phyloP scores from a whole-genome alignment of 1,284 basidiomycete genomes.

The Tilletia indica region DNA sequence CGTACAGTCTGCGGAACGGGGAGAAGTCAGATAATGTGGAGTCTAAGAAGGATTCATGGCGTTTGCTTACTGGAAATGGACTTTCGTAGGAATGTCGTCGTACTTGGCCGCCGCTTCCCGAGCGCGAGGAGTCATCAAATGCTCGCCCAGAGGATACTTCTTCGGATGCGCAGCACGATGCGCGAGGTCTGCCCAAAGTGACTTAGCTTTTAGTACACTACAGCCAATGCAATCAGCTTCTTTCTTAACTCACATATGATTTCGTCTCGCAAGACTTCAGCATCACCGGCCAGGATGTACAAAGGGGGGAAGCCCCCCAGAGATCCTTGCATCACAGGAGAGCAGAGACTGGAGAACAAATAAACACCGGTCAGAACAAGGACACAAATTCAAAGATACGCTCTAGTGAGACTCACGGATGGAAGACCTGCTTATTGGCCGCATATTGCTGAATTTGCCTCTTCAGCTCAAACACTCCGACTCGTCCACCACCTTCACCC shows the following conservation, averaged over 20 bases:
- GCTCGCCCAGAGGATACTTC: constrained; percentile 68
- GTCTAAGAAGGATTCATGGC: background rate
- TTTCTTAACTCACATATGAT: constrained; percentile 66
- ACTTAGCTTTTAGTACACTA: background rate
- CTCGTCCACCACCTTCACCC: background rate
- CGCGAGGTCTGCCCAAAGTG: constrained; percentile 59
- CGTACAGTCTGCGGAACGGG: constrained; percentile 33
- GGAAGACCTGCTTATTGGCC: constrained; percentile 71
- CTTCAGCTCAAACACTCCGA: constrained; percentile 30
- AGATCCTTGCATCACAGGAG: constrained; percentile 70
- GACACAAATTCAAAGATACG: no score
- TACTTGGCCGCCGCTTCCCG: constrained; percentile 48
- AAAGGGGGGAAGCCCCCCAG: constrained; percentile 88
- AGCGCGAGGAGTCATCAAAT: constrained; percentile 60
- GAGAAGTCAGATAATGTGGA: background rate
- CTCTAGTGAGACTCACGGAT: constrained; percentile 2
- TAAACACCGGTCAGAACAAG: background rate
- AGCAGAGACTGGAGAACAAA: constrained; percentile 75
- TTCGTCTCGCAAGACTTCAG: constrained; percentile 85
- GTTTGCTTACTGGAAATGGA: constrained; percentile 71
- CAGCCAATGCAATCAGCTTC: no score
- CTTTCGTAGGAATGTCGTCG: constrained; percentile 70
- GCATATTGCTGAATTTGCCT: constrained; percentile 83
- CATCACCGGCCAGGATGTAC: constrained; percentile 76
- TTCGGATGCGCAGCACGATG: constrained; percentile 87